Conservation (phyloP, 2,329 filamentous ascomycete genomes). For the Pseudogymnoascus sp. region DNA sequence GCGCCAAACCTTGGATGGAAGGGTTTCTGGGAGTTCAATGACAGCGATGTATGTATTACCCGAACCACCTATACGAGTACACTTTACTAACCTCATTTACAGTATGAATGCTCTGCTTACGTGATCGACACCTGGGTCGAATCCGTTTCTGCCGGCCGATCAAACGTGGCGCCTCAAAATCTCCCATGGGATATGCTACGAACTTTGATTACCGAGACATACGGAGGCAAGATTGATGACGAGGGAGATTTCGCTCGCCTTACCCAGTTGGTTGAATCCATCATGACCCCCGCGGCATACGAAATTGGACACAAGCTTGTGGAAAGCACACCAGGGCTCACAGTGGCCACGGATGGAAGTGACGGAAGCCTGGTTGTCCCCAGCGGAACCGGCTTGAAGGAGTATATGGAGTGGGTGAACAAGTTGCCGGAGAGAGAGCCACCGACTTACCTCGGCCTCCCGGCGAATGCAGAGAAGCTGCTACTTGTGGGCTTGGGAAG, state of each 20-base stretch:
- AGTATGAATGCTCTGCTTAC: constrained; percentile 96
- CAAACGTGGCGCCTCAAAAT: constrained; percentile 87
- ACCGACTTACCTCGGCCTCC: constrained; percentile 87
- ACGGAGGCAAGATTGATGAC: constrained; percentile 95
- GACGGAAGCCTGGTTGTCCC: constrained; percentile 65
- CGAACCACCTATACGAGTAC: constrained; percentile 18
- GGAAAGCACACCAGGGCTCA: constrained; percentile 39
- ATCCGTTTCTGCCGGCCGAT: constrained; percentile 69
- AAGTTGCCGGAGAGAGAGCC: constrained; percentile 89
- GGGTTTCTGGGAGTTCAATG: constrained; percentile 99
- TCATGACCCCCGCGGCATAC: constrained; percentile 83
- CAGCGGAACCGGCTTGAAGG: constrained; percentile 69
- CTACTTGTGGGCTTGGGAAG: constrained; percentile 80
- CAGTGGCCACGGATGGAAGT: constrained; percentile 28
- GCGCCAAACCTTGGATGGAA: constrained; percentile 94
- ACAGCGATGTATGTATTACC: constrained; percentile 78
- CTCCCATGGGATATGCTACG: constrained; percentile 96
- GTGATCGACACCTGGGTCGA: constrained; percentile 96
- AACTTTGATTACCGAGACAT: constrained; percentile 85
- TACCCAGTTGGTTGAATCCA: constrained; percentile 62
- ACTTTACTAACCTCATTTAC: constrained; percentile 27
- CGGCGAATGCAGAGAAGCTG: constrained; percentile 93
- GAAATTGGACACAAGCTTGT: constrained; percentile 89
- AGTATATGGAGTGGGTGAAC: constrained; percentile 89
- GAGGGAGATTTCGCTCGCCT: constrained; percentile 74